Evolutionary conservation across 1,284 basidiomycete species (phyloP), one percentile per base, ranked within the genome.

Genomic region (Rhizoctonia solani): DNA sequence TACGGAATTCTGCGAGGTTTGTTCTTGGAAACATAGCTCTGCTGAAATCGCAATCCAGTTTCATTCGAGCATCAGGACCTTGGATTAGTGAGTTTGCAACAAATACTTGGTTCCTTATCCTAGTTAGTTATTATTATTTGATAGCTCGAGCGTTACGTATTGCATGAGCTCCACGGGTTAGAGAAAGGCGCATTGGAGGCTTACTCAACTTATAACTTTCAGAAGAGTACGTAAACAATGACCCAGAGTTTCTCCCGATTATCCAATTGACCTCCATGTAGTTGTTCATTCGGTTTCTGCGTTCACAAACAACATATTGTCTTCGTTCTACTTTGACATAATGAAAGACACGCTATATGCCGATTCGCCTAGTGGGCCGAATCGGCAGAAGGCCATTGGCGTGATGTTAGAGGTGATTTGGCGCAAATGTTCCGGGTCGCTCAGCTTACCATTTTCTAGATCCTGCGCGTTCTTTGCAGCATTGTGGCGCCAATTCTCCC

Each of bases 321-420:
- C 88, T n/a, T 86, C 86, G 1, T 21, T 69, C 21, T 99, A 98
- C 78, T 92, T 98, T 71, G 94, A 96, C 74, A 87, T 93, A 52
- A 90, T 87, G 61, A 98, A 98, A 77, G 96, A 98, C 76, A 84
- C 85, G 41, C 80, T 99, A 3, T 99, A 99, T 75, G 90, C 92
- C 32, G 84, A 93, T 72, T 76, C 79, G 2, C 69, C 77, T 1
- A 73, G 81, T 11, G 84, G 84, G 69, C 71, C 77, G 1, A 81
- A 86, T 53, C 85, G 96, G 11, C 79, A 83, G 63, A 83, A 84
- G 0, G 81, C 90, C 19, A 76, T 95, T 1, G 86, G 87, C 1
- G 89, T 93, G 0, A 79, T 98, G 14, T 81, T 88, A 63, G 82
- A 90, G 75, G 91, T 93, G 4, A 13, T 21, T 21, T 16, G 5